These are phyloP conservation scores for Calocera viscosa DNA, from an alignment of 768 basidiomycete species.

Conservation along the genomic window DNA sequence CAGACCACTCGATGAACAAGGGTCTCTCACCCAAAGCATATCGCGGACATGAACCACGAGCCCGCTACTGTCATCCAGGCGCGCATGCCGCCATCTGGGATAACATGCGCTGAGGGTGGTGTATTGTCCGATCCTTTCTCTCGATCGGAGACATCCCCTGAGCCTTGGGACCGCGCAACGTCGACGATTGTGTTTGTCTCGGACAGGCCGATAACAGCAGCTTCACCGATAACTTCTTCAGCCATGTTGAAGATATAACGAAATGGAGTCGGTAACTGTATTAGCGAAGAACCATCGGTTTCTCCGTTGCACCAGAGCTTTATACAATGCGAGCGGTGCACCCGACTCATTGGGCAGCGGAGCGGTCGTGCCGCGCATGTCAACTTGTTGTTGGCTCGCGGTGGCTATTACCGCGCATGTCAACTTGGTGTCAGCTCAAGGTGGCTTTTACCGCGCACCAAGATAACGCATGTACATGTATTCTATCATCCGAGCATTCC, in stretches of 20 bases:
- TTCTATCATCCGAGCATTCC: too few relatives aligned
- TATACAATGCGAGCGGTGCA: too few relatives aligned
- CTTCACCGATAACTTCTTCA: neutral
- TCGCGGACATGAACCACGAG: neutral
- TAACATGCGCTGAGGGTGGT: neutral
- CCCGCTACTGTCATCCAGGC: constrained; percentile 12
- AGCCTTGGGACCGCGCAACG: neutral
- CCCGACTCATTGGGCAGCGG: too few relatives aligned
- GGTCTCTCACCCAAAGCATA: neutral
- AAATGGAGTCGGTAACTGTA: neutral
- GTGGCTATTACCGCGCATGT: too few relatives aligned
- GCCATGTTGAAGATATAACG: neutral
- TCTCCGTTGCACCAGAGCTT: too few relatives aligned
- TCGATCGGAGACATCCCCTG: constrained; percentile 16
- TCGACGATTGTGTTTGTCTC: neutral
- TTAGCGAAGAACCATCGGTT: too few relatives aligned
- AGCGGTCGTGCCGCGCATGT: too few relatives aligned
- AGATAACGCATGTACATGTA: too few relatives aligned
- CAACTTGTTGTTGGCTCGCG: too few relatives aligned
- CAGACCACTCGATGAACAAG: neutral
- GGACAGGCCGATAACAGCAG: neutral
- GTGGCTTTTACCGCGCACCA: too few relatives aligned
- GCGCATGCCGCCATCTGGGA: neutral
- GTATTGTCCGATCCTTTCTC: constrained; percentile 52
- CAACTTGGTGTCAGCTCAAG: too few relatives aligned